Base-by-base conservation (phyloP, 176 grass and related monocot species). In the Echinochloa phyllopogon region DNA sequence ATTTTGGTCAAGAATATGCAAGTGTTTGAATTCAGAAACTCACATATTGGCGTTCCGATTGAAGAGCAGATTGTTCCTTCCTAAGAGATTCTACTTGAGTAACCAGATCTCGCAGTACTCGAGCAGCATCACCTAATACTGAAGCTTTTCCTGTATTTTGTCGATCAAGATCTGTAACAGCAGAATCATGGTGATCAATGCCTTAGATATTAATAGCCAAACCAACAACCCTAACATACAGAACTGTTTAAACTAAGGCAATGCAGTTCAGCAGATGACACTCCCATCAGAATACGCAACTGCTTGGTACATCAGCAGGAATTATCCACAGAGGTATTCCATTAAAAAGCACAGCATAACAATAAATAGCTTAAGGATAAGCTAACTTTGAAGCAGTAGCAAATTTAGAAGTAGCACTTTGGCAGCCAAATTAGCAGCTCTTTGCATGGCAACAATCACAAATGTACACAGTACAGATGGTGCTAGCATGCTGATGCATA, bases 61-160 rank as follows among this genome's bases (percentile, higher is more conserved):
- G 64, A 85, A 95, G 83, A 86, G 88, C 29, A 57, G 75, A 71
- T 64, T 92, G 88, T 84, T 95, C 90, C 79, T 92, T 90, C 44
- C 88, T 90, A 69, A 92, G 85, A 92, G 83, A 88, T 64, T 92
- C 90, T 52, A 92, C 88, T 84, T 92, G 88, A 63, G 88, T 64
- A 69, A 86, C 8, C 69, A 95, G 86, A 86, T 90, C 93, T 77
- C 79, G 74, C 60, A 95, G 72, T 53, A 90, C 83, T 51, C 93
- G 79, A 8, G 90, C 57, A 84, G 88, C 81, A 90, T 92, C 93
- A 10, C 90, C 85, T 77, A 95, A 60, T 38, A 95, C 78, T 44
- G 90, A 84, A 50, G 93, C 93, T 76, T 95, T 92, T 77, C 93
- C 88, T 59, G 20, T 86, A 69, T 95, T 95, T 64, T 90, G 90